Base-by-base conservation (phyloP, 164 flowering plant species). In the Kalanchoe fedtschenkoi region DNA sequence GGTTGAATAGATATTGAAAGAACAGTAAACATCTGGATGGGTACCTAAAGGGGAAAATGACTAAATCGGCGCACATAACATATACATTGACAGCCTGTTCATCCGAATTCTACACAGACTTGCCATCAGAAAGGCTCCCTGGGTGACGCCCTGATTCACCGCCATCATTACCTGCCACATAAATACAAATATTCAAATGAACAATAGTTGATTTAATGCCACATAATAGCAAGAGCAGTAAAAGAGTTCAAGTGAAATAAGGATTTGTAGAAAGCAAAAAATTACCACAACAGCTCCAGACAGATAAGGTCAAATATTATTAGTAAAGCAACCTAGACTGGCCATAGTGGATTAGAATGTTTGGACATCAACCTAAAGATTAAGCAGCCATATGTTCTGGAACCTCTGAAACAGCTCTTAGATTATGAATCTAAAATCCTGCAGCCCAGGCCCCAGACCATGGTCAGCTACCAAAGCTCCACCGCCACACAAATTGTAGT, bases 361-460 rank as follows among this genome's bases (percentile, higher is more conserved):
- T 61, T 58, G 67, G 75, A 77, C 76, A 65, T 66, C 76, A 68
- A 81, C 84, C 79, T 77, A 84, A 65, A 69, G 34, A 43, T 66
- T 67, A 71, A 39, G 71, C 62, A 66, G 68, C 67, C 68, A 74
- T 41, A 72, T 62, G 68, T 67, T 66, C 76, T 66, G 66, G 72
- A 47, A 63, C 65, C 77, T 80, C 77, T 78, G 81, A 84, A 71
- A 75, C 79, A 77, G 78, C 83, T 74, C 79, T 76, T 77, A 68
- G 65, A 69, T 70, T 67, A 63, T 75, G 69, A 69, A 69, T 61
- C 62, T 71, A 63, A 2, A 72, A 22, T 74, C 80, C 86, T 80
- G 83, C 83, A 81, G 68, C 72, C 81, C 80, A 81, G 72, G 73
- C 71, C 72, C 81, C 80, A 81, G 72, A 75, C 71, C 67, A 61